phyloP scores from a whole-genome alignment of 2,329 filamentous ascomycete species.

The Zasmidium angulare region DNA sequence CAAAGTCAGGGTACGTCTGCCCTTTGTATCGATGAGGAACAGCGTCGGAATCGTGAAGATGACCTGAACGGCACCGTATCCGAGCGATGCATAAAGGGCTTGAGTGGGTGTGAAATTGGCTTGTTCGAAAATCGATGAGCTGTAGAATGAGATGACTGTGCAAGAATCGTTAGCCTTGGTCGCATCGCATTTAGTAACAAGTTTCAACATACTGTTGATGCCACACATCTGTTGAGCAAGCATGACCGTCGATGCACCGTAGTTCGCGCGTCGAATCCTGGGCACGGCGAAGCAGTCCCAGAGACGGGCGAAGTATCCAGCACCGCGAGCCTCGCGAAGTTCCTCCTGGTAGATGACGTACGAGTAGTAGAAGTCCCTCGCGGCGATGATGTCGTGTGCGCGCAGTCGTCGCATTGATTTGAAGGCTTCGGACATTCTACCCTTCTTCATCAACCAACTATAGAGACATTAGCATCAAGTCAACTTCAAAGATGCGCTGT shows the following conservation, averaged over 20 bases:
- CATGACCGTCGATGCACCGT: conserved; percentile 38
- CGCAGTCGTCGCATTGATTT: conserved; percentile 50
- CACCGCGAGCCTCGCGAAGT: conserved; percentile 36
- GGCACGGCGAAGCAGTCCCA: conserved; percentile 52
- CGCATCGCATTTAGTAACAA: no score
- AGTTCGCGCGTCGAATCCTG: conserved; percentile 46
- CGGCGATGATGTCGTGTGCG: conserved; percentile 53
- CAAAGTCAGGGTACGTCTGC: conserved; percentile 41
- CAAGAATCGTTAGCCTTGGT: no score
- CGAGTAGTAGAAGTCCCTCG: conserved; percentile 57
- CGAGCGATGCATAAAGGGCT: conserved; percentile 43
- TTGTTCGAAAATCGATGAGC: conserved; percentile 37
- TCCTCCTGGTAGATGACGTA: conserved; percentile 38
- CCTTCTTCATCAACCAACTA: conserved; percentile 53
- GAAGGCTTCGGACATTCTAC: conserved; percentile 48
- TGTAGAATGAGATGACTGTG: conserved; percentile 39
- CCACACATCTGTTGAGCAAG: conserved; percentile 37
- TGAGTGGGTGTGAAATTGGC: conserved; percentile 38
- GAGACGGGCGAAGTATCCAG: conserved; percentile 45
- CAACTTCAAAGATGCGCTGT: no score
- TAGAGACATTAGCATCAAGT: conserved; percentile 37
- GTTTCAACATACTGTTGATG: conserved; percentile 34
- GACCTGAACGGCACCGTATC: conserved; percentile 48
- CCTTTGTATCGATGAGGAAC: conserved; percentile 48
- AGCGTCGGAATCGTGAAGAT: conserved; percentile 47